Conservation (phyloP, 225 moss, liverwort and hornwort species). For the Anthoceros angustus region DNA sequence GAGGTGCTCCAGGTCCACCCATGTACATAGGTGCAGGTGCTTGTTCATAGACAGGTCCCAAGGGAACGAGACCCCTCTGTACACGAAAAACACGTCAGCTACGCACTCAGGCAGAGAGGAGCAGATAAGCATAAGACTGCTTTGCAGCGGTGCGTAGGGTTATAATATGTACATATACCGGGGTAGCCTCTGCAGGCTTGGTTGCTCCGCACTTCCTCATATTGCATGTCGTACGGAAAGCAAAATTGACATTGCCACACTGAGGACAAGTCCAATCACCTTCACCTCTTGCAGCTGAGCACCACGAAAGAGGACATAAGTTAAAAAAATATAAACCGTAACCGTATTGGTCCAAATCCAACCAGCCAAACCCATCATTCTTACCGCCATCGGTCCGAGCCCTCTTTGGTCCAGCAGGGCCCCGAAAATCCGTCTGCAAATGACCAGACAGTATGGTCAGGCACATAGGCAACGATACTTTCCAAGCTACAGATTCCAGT, state of each 20-base stretch:
- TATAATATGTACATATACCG: slow-evolving; percentile 28
- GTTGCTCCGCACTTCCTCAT: slow-evolving; percentile 98
- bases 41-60: slow-evolving; percentile 83
- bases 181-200: slow-evolving; percentile 74
- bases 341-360: neutral
- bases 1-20: slow-evolving; percentile 98
- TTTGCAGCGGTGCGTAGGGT: neutral
- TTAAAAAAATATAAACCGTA: neutral
- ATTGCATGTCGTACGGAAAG: slow-evolving; percentile 95
- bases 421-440: slow-evolving; percentile 31
- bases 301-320: neutral
- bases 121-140: neutral
- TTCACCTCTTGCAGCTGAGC: slow-evolving; percentile 66
- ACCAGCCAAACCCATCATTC: neutral
- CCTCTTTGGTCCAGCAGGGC: slow-evolving; percentile 29
- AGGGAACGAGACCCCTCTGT: slow-evolving; percentile 63
- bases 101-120: neutral
- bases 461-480: too few relatives aligned
- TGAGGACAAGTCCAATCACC: slow-evolving; percentile 99
- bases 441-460: too few relatives aligned
- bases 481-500: too few relatives aligned
- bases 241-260: slow-evolving; percentile 98
- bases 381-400: slow-evolving; percentile 30
- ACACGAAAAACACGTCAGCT: slow-evolving; percentile 11
- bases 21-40: slow-evolving; percentile 93